These are phyloP conservation scores for Fraxinus greggii DNA, from an alignment of 305 asterid genomes.

Conservation along the genomic window DNA sequence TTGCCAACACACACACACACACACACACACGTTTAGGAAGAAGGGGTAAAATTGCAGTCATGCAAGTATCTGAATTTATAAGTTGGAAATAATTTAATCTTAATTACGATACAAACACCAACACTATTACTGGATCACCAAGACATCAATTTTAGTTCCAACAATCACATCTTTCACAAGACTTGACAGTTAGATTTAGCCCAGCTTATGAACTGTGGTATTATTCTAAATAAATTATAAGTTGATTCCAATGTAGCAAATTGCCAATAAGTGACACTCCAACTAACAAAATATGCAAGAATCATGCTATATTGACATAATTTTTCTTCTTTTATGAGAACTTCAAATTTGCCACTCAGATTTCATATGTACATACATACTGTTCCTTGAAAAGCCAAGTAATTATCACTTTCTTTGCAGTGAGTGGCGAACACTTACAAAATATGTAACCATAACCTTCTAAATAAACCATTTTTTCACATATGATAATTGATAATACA, in stretches of 20 bases:
- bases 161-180: not conserved
- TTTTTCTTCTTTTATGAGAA: too few species aligned
- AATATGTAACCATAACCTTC: constrained; percentile 25
- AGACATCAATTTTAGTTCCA: not conserved
- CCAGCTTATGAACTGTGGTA: not conserved
- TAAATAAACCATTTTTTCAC: constrained; percentile 18
- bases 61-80: not conserved
- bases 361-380: not conserved
- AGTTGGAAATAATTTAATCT: not conserved
- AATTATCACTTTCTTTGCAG: constrained; percentile 22
- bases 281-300: not conserved
- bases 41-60: not conserved
- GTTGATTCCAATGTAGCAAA: not conserved
- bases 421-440: constrained; percentile 19
- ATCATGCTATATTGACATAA: not conserved
- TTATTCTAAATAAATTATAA: not conserved
- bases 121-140: not conserved
- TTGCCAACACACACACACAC: not conserved
- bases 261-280: not conserved
- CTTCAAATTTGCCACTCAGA: not conserved
- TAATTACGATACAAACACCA: not conserved
- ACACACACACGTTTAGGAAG: not conserved
- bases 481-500: constrained; percentile 15
- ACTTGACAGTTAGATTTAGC: not conserved
- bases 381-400: not conserved